A percentile compares a stretch with the other conserved stretches of the same genome.
Evolutionary conservation across 352 stramenopile genomes (phyloP).

Genomic region (Pythium pyrilobum): DNA sequence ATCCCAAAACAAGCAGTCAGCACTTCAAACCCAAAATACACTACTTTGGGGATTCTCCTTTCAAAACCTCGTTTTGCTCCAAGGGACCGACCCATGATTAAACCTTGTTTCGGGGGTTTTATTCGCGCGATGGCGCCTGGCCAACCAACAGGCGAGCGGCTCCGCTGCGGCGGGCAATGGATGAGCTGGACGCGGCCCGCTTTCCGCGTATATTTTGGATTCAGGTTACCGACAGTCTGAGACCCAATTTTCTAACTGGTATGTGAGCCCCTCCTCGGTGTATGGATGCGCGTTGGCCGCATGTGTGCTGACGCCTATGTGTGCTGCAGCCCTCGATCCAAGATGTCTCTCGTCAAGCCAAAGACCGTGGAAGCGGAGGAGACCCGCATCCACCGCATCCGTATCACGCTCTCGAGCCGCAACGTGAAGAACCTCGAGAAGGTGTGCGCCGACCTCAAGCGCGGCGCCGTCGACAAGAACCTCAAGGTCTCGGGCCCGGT

Average conservation of each 20-base stretch:
- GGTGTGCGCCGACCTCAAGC: conserved; percentile 98
- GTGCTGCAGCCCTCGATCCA: conserved; percentile 77
- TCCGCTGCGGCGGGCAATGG: too few relatives aligned
- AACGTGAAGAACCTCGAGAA: conserved; percentile 99
- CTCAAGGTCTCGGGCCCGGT: conserved; percentile 98
- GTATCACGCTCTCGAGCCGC: conserved; percentile 98
- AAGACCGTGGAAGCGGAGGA: conserved; percentile 85
- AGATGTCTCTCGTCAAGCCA: conserved; percentile 84
- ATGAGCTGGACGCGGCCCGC: too few relatives aligned
- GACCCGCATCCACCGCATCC: conserved; percentile 94
- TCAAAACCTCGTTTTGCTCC: background rate
- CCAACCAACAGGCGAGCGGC: too few relatives aligned
- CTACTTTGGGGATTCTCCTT: background rate
- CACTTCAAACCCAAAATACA: background rate
- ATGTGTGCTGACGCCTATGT: background rate
- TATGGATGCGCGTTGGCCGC: background rate
- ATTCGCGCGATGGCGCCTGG: conserved; percentile 1
- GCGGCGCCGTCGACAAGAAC: conserved; percentile 97
- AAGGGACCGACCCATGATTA: background rate
- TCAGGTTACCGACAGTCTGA: conserved; percentile 89
- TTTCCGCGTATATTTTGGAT: conserved; percentile 87
- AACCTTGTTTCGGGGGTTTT: conserved; percentile 13
- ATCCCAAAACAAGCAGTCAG: background rate
- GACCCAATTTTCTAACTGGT: conserved; percentile 59
- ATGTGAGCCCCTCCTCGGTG: conserved; percentile 24